Evolutionary conservation across 2,329 filamentous ascomycete genomes (phyloP).

Genomic region (Polytolypa hystricis): DNA sequence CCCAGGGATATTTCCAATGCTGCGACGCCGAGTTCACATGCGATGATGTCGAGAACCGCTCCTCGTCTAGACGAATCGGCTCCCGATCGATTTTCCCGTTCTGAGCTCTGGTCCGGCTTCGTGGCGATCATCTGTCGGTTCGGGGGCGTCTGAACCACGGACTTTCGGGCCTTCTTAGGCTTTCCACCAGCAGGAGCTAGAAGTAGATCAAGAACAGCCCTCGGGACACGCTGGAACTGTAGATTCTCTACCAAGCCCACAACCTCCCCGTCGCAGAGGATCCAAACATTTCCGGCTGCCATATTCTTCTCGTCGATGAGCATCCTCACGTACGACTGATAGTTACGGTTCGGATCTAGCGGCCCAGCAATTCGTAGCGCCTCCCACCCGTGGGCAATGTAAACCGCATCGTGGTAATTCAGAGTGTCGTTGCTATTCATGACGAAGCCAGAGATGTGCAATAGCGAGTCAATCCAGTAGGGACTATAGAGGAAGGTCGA

Average conservation of each 20-base stretch:
- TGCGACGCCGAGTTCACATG: too few relatives aligned
- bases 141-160: slow-evolving; percentile 8
- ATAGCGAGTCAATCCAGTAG: slow-evolving; percentile 26
- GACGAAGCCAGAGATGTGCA: slow-evolving; percentile 29
- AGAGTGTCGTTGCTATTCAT: slow-evolving; percentile 23
- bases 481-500: slow-evolving; percentile 27
- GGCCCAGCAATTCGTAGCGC: slow-evolving; percentile 18
- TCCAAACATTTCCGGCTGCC: slow-evolving; percentile 10
- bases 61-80: too few relatives aligned
- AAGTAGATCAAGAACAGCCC: slow-evolving; percentile 12
- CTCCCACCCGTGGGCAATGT: slow-evolving; percentile 26
- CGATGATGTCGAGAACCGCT: too few relatives aligned
- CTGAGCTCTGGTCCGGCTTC: slow-evolving; percentile 7
- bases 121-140: slow-evolving; percentile 8
- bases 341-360: slow-evolving; percentile 14
- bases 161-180: slow-evolving; percentile 3
- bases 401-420: slow-evolving; percentile 16
- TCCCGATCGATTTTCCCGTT: too few relatives aligned
- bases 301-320: slow-evolving; percentile 3
- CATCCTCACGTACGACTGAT: slow-evolving; percentile 25
- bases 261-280: slow-evolving; percentile 13
- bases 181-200: slow-evolving; percentile 11
- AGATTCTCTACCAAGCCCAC: slow-evolving; percentile 12
- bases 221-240: slow-evolving; percentile 15
- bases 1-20: too few relatives aligned